Evolutionary conservation across 441 rosid genomes (phyloP), one percentile per base, ranked within the genome.

Genomic region (Viola pubescens): DNA sequence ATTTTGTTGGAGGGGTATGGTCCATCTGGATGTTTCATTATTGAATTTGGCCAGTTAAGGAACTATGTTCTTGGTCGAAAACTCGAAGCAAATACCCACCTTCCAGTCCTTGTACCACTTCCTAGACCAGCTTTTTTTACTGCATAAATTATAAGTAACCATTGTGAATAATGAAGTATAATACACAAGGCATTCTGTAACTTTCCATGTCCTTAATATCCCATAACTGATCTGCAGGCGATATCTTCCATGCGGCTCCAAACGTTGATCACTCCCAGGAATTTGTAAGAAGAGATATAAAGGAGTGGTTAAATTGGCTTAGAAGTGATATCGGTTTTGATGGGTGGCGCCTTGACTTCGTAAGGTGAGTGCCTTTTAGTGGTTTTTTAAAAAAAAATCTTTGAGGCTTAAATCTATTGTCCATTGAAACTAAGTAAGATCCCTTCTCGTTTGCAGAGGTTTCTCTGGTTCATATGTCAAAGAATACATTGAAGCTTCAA

Each of bases 301-400:
- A 68, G 69, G 71, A 58, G 62, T 80, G 79, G 81, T 58, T 80
- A 52, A 73, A 77, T 54, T 80, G 82, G 84, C 81, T 80, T 52
- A 56, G 71, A 49, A 75, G 52, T 63, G 63, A 74, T 38, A 66
- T 75, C 60, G 74, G 84, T 61, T 80, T 62, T 70, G 78, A 80
- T 68, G 84, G 81, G 3, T 77, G 81, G 81, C 76, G 80, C 58
- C 79, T 80, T 60, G 82, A 80, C 69, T 80, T 77, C 73, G 82
- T 70, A 58, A 80, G 82, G 84, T 80, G 45, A 52, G 42, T 56
- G 47, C 44, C 50, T 13, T n/a, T 41, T 8, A 4, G 41, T 2
- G 4, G 43, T 7, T 39, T 44, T 14, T 40, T 58, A 16, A 16
- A 39, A 4, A 48, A 10, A 26, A 5, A 19, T n/a, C 2, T 26